Conservation (phyloP, 805 yeast species). For the Suhomyces emberorum region DNA sequence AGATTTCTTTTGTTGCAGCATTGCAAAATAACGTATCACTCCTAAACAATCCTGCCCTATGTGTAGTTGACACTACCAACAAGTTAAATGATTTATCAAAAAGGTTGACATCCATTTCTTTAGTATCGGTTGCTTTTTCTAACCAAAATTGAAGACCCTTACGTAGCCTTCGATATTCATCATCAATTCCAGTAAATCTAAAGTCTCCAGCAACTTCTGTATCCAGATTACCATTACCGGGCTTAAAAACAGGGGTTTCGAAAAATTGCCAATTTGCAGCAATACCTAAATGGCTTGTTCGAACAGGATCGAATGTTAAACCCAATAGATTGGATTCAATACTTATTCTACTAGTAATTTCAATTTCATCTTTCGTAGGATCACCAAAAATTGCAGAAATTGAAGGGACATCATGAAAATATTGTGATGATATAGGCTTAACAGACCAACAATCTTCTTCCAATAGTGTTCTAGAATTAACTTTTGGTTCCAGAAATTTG, state of each 20-base stretch:
- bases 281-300: slow-evolving; percentile 22
- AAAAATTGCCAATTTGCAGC: slow-evolving; percentile 35
- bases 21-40: slow-evolving; percentile 46
- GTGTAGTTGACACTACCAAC: slow-evolving; percentile 42
- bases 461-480: slow-evolving; percentile 31
- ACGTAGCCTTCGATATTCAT: slow-evolving; percentile 32
- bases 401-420: slow-evolving; percentile 49
- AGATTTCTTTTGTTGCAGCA: slow-evolving; percentile 43
- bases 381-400: slow-evolving; percentile 50
- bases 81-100: too few relatives aligned
- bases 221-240: too few relatives aligned
- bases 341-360: slow-evolving; percentile 25
- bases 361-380: slow-evolving; percentile 29
- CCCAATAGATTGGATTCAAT: slow-evolving; percentile 42
- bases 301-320: slow-evolving; percentile 31
- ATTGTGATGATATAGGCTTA: slow-evolving; percentile 32
- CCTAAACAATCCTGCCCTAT: slow-evolving; percentile 43
- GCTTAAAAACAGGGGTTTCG: slow-evolving; percentile 15
- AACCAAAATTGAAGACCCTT: too few relatives aligned
- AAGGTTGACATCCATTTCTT: too few relatives aligned
- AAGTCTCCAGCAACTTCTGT: too few relatives aligned
- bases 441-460: slow-evolving; percentile 56
- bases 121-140: too few relatives aligned
- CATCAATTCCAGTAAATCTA: slow-evolving; percentile 26
- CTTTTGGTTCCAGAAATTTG: slow-evolving; percentile 22